These are phyloP conservation scores for Diaporthe citri DNA, from an alignment of 2,329 filamentous ascomycete genomes.

Conservation along the genomic window DNA sequence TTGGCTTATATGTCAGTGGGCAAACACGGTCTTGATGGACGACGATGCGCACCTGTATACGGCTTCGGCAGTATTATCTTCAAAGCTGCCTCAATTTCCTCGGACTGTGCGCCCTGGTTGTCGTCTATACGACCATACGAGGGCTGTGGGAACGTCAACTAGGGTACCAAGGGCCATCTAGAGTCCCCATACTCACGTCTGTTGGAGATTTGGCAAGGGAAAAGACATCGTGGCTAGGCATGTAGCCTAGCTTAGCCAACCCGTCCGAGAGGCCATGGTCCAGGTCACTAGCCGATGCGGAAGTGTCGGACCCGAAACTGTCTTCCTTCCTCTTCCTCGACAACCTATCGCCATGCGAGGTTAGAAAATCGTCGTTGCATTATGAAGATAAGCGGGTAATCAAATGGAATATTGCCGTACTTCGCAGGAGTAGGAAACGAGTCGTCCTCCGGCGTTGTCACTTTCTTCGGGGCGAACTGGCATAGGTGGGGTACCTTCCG, in stretches of 20 bases:
- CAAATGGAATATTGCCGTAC: slow-evolving; percentile 14
- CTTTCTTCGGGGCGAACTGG: slow-evolving; percentile 55
- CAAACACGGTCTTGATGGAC: too few species aligned
- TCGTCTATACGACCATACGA: slow-evolving; percentile 36
- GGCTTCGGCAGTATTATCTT: slow-evolving; percentile 51
- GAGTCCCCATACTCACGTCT: slow-evolving; percentile 37
- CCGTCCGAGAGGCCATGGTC: slow-evolving; percentile 37
- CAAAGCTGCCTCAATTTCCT: slow-evolving; percentile 51
- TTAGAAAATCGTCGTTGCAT: not conserved
- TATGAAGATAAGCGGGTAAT: not conserved
- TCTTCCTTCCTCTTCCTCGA: slow-evolving; percentile 45
- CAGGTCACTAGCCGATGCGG: slow-evolving; percentile 36
- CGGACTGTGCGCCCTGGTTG: slow-evolving; percentile 40
- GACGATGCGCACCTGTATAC: slow-evolving; percentile 49
- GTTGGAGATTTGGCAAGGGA: slow-evolving; percentile 2
- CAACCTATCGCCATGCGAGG: slow-evolving; percentile 33
- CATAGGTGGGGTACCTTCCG: slow-evolving; percentile 62
- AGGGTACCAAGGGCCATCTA: slow-evolving; percentile 1
- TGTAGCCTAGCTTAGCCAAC: slow-evolving; percentile 39
- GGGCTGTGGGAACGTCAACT: slow-evolving; percentile 31
- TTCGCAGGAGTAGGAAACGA: slow-evolving; percentile 19
- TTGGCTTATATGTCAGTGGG: slow-evolving; percentile 40
- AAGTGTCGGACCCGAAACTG: slow-evolving; percentile 37
- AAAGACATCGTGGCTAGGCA: slow-evolving; percentile 39
- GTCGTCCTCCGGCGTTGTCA: slow-evolving; percentile 39